phyloP scores from a whole-genome alignment of 1,284 basidiomycete genomes.

The Irpex sp. region DNA sequence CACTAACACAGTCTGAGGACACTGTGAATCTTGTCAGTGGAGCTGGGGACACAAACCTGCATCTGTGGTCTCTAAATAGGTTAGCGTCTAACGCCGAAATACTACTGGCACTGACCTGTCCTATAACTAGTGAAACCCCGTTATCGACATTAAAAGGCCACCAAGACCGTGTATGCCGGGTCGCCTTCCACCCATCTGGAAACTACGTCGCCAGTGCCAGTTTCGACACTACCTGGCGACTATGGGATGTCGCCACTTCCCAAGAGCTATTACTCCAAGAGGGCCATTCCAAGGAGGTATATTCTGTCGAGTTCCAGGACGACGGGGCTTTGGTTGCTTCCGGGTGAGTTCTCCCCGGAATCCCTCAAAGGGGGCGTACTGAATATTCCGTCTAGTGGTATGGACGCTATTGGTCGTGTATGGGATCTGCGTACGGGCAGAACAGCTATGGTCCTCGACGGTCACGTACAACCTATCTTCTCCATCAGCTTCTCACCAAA shows the following conservation, averaged over 20 bases:
- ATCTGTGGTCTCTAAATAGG: conserved; percentile 89
- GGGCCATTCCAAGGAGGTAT: conserved; percentile 97
- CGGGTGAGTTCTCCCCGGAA: conserved; percentile 55
- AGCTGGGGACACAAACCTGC: conserved; percentile 82
- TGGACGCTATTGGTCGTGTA: conserved; percentile 95
- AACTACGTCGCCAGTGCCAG: conserved; percentile 91
- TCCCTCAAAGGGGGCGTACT: background rate
- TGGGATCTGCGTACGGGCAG: conserved; percentile 96
- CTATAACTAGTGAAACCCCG: conserved; percentile 61
- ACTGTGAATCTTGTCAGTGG: conserved; percentile 88
- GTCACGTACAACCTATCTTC: conserved; percentile 93
- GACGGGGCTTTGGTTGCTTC: conserved; percentile 93
- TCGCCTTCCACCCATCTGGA: conserved; percentile 96
- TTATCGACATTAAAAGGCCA: conserved; percentile 86
- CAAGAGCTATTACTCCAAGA: conserved; percentile 90
- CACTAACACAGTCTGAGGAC: conserved; percentile 67
- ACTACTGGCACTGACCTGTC: background rate
- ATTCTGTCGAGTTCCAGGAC: conserved; percentile 91
- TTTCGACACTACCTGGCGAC: conserved; percentile 97
- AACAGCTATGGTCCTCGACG: conserved; percentile 97
- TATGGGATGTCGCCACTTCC: conserved; percentile 88
- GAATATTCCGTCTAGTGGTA: conserved; percentile 53
- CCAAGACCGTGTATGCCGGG: conserved; percentile 85
- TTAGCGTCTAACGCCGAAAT: conserved; percentile 28
- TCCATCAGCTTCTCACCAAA: conserved; percentile 94